phyloP scores from a whole-genome alignment of 1,284 basidiomycete genomes.

The Schizopora paradoxa region DNA sequence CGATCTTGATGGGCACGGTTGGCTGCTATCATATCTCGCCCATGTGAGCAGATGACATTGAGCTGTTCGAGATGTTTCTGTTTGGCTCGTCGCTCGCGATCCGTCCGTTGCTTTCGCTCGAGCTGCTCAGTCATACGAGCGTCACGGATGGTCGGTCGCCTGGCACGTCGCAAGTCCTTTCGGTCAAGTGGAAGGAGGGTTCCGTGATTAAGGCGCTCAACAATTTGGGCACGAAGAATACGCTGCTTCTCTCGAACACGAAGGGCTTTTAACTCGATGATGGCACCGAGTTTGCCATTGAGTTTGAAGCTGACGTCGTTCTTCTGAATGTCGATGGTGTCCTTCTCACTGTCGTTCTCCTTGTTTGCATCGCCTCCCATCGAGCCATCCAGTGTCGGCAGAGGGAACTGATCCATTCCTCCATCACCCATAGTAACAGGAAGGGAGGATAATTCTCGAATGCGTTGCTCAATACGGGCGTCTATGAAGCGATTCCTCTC shows the following conservation, averaged over 20 bases:
- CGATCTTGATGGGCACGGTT: slow-evolving; percentile 71
- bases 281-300: slow-evolving; percentile 80
- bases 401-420: slow-evolving; percentile 49
- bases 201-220: slow-evolving; percentile 85
- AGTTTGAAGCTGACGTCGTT: slow-evolving; percentile 30
- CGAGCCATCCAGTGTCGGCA: slow-evolving; percentile 42
- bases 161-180: slow-evolving; percentile 82
- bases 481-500: slow-evolving; percentile 92
- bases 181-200: slow-evolving; percentile 91
- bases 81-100: slow-evolving; percentile 91
- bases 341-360: slow-evolving; percentile 39
- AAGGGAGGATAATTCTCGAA: slow-evolving; percentile 83
- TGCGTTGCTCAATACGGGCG: slow-evolving; percentile 84
- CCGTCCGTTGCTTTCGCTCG: slow-evolving; percentile 88
- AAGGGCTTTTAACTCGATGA: slow-evolving; percentile 95
- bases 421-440: slow-evolving; percentile 82
- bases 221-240: slow-evolving; percentile 78
- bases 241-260: slow-evolving; percentile 89
- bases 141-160: slow-evolving; percentile 87
- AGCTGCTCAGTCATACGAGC: slow-evolving; percentile 87
- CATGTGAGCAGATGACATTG: slow-evolving; percentile 82
- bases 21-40: slow-evolving; percentile 64
- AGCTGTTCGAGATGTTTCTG: slow-evolving; percentile 97
- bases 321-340: slow-evolving; percentile 25
- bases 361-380: slow-evolving; percentile 38